A percentile compares a stretch with the other conserved stretches of the same genome.
These are phyloP conservation scores for Leccinum longicurvipes DNA, from an alignment of 768 basidiomycete genomes.

Conservation along the genomic window DNA sequence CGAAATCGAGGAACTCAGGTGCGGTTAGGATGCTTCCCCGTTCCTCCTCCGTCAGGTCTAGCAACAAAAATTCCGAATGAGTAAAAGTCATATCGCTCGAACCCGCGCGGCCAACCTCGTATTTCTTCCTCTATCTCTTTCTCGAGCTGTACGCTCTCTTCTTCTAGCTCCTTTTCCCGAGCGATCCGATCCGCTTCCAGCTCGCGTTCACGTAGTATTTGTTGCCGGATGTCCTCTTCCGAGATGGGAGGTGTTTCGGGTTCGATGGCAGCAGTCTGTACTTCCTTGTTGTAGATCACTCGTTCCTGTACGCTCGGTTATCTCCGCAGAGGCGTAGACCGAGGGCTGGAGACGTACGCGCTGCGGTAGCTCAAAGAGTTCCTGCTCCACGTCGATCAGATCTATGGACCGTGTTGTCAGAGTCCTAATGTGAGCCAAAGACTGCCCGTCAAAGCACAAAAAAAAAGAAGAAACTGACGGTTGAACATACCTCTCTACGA, in stretches of 20 bases:
- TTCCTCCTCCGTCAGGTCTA: conserved; percentile 79
- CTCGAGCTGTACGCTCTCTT: conserved; percentile 80
- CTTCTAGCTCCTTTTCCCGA: conserved; percentile 75
- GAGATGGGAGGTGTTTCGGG: conserved; percentile 46
- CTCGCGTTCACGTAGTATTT: conserved; percentile 59
- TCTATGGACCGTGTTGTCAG: conserved; percentile 67
- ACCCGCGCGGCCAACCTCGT: conserved; percentile 47
- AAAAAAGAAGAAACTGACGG: neutral
- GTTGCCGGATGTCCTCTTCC: conserved; percentile 75
- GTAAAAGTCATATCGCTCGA: neutral
- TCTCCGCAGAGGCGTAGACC: neutral
- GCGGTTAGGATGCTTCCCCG: conserved; percentile 76
- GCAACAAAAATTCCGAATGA: neutral
- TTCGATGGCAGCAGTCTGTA: conserved; percentile 70
- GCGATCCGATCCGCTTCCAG: conserved; percentile 64
- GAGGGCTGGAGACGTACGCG: conserved; percentile 48
- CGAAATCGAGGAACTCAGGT: conserved; percentile 90
- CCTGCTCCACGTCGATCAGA: conserved; percentile 85
- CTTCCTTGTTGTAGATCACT: conserved; percentile 81
- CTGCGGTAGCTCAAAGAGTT: conserved; percentile 85
- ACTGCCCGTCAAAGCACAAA: neutral
- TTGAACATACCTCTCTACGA: conserved; percentile 61
- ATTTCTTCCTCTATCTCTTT: conserved; percentile 86
- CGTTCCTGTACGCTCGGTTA: conserved; percentile 50
- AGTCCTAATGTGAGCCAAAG: conserved; percentile 37